Evolutionary conservation across 2,329 filamentous ascomycete species (phyloP).

Genomic region (Orbilia brochopaga): DNA sequence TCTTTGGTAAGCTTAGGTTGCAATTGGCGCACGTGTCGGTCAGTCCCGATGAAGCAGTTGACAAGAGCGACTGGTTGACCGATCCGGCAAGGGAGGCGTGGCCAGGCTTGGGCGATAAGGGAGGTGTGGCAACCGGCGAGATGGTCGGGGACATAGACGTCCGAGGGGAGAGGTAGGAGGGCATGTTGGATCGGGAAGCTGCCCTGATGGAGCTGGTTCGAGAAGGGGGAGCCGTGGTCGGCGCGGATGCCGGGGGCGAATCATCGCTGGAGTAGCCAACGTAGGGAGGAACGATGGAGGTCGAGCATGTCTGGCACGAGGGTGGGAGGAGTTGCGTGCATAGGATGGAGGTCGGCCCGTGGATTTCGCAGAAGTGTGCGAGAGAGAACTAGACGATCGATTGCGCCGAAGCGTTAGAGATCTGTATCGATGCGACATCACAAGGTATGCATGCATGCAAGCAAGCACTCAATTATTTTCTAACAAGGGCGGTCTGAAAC

Average conservation of each 20-base stretch:
- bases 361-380: constrained; percentile 73
- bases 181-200: constrained; percentile 43
- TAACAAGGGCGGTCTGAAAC: neutral
- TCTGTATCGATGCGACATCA: constrained; percentile 20
- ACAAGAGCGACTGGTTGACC: constrained; percentile 48
- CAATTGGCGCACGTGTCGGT: constrained; percentile 72
- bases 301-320: constrained; percentile 65
- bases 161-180: constrained; percentile 46
- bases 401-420: constrained; percentile 35
- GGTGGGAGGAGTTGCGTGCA: constrained; percentile 71
- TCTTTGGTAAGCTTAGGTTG: constrained; percentile 68
- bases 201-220: constrained; percentile 36
- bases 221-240: constrained; percentile 41
- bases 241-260: constrained; percentile 38
- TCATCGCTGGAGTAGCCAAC: constrained; percentile 45
- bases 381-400: constrained; percentile 69
- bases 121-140: constrained; percentile 52
- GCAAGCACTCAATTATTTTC: no score
- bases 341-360: constrained; percentile 73
- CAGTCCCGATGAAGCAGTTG: constrained; percentile 49
- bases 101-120: constrained; percentile 53
- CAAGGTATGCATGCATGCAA: constrained; percentile 10
- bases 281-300: constrained; percentile 31
- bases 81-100: constrained; percentile 51
- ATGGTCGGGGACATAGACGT: constrained; percentile 42